A percentile compares a stretch with the other conserved stretches of the same genome.
These are phyloP conservation scores for Ajuga reptans DNA, from an alignment of 305 asterid genomes.

Conservation along the genomic window DNA sequence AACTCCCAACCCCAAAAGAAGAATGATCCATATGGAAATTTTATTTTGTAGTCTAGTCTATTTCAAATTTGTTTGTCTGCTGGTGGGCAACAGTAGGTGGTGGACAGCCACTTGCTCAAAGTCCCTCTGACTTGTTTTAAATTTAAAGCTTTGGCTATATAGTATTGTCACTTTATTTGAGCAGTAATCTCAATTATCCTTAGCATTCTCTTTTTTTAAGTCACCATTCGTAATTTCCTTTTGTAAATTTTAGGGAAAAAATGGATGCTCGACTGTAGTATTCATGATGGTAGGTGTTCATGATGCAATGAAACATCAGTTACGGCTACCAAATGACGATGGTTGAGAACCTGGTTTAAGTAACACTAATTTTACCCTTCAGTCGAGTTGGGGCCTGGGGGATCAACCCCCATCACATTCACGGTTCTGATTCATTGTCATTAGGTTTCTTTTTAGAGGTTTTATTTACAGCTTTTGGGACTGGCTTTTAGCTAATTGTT, in stretches of 20 bases:
- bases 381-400: too few species aligned
- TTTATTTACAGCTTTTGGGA: neutral
- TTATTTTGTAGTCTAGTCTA: neutral
- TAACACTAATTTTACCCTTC: too few species aligned
- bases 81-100: neutral
- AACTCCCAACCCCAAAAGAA: neutral
- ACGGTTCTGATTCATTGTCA: neutral
- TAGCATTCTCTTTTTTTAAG: neutral
- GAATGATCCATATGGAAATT: neutral
- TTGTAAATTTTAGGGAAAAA: too few species aligned
- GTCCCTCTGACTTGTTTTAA: neutral
- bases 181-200: neutral
- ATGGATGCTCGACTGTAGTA: too few species aligned
- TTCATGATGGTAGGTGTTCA: too few species aligned
- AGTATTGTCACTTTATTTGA: neutral
- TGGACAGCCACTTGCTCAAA: neutral
- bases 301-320: too few species aligned
- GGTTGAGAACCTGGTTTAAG: too few species aligned
- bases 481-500: neutral
- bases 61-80: neutral
- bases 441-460: neutral
- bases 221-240: too few species aligned
- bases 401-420: neutral
- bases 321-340: too few species aligned
- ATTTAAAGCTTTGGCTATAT: slow-evolving; percentile 4